Base-by-base conservation (phyloP, 371 early-diverging fungal genomes). In the Saksenaea oblongispora region DNA sequence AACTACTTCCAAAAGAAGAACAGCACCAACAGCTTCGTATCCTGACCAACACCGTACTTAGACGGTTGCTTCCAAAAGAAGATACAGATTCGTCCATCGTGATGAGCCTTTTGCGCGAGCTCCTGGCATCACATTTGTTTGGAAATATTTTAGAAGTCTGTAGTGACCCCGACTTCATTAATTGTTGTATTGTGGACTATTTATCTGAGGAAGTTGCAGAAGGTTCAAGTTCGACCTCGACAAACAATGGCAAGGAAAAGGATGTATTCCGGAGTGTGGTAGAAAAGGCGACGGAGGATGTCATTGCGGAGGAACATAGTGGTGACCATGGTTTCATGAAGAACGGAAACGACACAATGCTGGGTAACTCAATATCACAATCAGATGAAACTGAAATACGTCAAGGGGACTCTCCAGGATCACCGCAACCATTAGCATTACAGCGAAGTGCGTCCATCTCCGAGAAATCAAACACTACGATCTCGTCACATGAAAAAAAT, bases 101-200 rank as follows among this genome's bases (percentile, higher is more conserved):
- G 8, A 57, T 69, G 61, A 64, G 59, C 26, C 44, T 82, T 15
- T 66, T 82, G 26, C 72, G 58, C 31, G 82, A 79, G 47, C 47
- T 82, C 4, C 56, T 82, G 22, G 73, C 82, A 2, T 67, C 65
- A 0, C 74, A 76, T 54, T 35, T 79, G 2, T 76, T 79, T 62
- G 82, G 71, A 2, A 67, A 61, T 57, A 62, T 75, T 5, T 44
- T 82, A 17, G 67, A 66, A 4, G 74, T 61, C 2, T 34, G 74
- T 9, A 78, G 80, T 22, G 76, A 82, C 56, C 82, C 82, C 8
- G 82, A 82, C 34, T 79, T 74, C 34, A 63, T 82, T 27, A 82
- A 82, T 56, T 54, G 70, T 24, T 70, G 64, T 56, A 75, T 82
- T 22, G 66, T 82, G 14, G 70, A 76, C 9, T 64, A 75, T 35